Conservation (phyloP, 768 basidiomycete genomes). For the Mycena metata region DNA sequence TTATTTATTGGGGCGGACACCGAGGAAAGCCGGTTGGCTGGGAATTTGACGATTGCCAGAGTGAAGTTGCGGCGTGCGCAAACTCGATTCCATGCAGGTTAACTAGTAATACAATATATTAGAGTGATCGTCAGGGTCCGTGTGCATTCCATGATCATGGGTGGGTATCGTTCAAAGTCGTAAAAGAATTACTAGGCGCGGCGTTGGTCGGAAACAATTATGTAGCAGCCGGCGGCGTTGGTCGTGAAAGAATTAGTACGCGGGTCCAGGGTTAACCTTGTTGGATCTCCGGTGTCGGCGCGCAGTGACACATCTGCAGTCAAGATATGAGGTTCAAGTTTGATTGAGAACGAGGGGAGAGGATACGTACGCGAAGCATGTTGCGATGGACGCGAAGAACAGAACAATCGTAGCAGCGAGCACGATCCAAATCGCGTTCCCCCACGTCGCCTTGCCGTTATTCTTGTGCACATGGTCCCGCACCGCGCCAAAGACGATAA, state of each 20-base stretch:
- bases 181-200: conserved; percentile 21
- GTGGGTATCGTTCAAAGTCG: conserved; percentile 23
- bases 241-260: conserved; percentile 24
- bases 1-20: too few relatives aligned
- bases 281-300: conserved; percentile 4
- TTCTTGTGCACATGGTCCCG: conserved; percentile 33
- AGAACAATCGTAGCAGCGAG: conserved; percentile 45
- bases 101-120: conserved; percentile 14
- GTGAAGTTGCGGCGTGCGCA: too few relatives aligned
- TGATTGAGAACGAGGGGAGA: not conserved
- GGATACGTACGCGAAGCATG: conserved; percentile 54
- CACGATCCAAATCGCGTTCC: conserved; percentile 40
- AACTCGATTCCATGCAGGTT: too few relatives aligned
- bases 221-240: too few relatives aligned
- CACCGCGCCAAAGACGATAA: conserved; percentile 36
- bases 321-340: not conserved
- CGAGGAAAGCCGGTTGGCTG: too few relatives aligned
- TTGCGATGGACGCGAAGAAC: conserved; percentile 56
- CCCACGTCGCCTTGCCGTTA: conserved; percentile 27
- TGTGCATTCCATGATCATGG: conserved; percentile 9
- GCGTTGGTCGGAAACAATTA: too few relatives aligned
- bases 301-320: conserved; percentile 7
- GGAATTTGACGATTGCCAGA: too few relatives aligned
- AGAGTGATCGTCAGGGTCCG: not conserved
- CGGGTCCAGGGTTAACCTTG: conserved; percentile 4